Conservation (phyloP, 495 filamentous ascomycete species). For the Penicillium nucicola region DNA sequence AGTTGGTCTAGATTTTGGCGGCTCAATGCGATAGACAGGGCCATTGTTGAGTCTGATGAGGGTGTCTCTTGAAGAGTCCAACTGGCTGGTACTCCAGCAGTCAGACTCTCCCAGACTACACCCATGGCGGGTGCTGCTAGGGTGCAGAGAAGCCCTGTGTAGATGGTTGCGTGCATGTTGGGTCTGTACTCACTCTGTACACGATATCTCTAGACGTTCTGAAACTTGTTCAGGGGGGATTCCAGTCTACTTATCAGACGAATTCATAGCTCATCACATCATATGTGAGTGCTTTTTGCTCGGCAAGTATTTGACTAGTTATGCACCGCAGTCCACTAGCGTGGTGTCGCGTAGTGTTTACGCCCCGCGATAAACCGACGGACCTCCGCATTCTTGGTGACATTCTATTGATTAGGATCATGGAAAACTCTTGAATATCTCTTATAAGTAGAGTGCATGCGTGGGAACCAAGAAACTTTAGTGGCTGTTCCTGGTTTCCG, state of each 20-base stretch:
- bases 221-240: neutral
- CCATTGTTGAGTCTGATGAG: conserved; percentile 8
- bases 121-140: conserved; percentile 15
- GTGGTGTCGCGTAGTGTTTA: neutral
- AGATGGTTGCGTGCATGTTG: conserved; percentile 14
- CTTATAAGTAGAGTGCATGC: neutral
- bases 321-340: neutral
- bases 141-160: conserved; percentile 18
- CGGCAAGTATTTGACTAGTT: neutral
- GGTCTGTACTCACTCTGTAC: neutral
- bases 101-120: conserved; percentile 16
- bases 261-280: neutral
- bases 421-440: too few species aligned
- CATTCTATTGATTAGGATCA: conserved; percentile 9
- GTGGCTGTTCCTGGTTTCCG: neutral
- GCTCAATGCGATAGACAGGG: conserved; percentile 37
- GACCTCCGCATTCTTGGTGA: conserved; percentile 13
- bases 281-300: neutral
- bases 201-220: too few species aligned
- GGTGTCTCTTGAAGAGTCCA: conserved; percentile 15
- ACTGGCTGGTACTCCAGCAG: conserved; percentile 5
- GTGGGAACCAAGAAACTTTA: neutral
- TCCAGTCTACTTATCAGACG: neutral
- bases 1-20: conserved; percentile 53
- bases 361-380: conserved; percentile 2